Percentiles rank a stretch among this genome's conserved stretches.
These are phyloP conservation scores for Chlorella sorokiniana DNA, from an alignment of 139 green algal genomes.

Conservation along the genomic window DNA sequence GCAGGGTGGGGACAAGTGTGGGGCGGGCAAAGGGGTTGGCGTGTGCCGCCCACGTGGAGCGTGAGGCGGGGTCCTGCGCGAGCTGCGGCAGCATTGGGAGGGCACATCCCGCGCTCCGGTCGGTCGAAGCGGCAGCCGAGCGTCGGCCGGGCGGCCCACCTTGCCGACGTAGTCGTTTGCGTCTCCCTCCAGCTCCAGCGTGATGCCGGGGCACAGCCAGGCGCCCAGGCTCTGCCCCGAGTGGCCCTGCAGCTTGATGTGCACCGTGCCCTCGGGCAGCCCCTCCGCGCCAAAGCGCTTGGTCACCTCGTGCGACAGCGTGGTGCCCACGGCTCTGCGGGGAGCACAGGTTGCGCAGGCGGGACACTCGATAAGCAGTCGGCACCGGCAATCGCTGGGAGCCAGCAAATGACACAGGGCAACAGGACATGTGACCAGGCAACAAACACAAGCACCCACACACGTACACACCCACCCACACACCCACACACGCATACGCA, in stretches of 20 bases:
- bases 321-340: conserved; percentile 85
- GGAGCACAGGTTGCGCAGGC: not conserved
- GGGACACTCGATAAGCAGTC: not conserved
- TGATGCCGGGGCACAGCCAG: conserved; percentile 83
- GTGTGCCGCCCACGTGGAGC: not conserved
- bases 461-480: not conserved
- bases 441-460: not conserved
- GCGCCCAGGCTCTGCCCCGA: conserved; percentile 90
- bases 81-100: too few relatives aligned
- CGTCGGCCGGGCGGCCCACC: too few relatives aligned
- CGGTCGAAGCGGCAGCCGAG: too few relatives aligned
- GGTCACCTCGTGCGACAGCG: conserved; percentile 88
- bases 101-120: too few relatives aligned
- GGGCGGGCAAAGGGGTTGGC: not conserved
- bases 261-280: conserved; percentile 86
- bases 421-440: too few relatives aligned
- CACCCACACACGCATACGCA: not conserved
- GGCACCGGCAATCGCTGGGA: too few relatives aligned
- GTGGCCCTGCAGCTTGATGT: conserved; percentile 86
- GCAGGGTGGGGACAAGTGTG: not conserved
- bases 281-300: conserved; percentile 81
- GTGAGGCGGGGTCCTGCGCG: too few relatives aligned
- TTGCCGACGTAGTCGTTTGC: conserved; percentile 98
- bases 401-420: too few relatives aligned
- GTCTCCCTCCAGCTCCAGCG: conserved; percentile 89